Percentiles rank a stretch among this genome's conserved stretches.
phyloP scores from a whole-genome alignment of 2,329 filamentous ascomycete species.

The Coleophoma crateriformis region DNA sequence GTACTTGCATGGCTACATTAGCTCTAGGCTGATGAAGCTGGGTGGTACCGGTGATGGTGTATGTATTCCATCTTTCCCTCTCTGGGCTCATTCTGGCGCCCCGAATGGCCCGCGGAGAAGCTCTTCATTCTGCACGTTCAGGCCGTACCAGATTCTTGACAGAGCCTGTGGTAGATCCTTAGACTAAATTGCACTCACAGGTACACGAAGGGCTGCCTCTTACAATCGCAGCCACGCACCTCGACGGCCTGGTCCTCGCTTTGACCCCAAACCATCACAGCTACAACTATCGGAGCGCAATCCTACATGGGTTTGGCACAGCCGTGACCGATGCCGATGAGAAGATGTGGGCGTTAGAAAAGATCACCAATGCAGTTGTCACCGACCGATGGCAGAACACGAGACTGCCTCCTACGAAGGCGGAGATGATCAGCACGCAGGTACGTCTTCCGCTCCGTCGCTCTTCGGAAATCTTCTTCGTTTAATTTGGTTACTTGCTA shows the following conservation, averaged over 20 bases:
- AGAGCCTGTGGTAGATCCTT: no score
- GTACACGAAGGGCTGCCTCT: conserved; percentile 56
- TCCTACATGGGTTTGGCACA: conserved; percentile 69
- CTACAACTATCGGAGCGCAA: conserved; percentile 74
- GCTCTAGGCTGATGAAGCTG: conserved; percentile 68
- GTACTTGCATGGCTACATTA: conserved; percentile 83
- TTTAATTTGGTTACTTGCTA: no score
- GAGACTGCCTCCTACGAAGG: conserved; percentile 63
- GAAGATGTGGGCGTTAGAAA: conserved; percentile 71
- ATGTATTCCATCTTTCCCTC: background rate
- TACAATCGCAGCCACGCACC: conserved; percentile 64
- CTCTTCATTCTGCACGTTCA: no score
- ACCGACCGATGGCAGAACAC: conserved; percentile 63
- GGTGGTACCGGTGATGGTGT: conserved; percentile 23
- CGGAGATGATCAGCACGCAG: conserved; percentile 67
- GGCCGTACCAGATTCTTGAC: no score
- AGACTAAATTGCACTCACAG: background rate
- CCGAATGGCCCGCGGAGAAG: no score
- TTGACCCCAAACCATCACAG: conserved; percentile 76
- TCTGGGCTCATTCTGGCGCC: no score
- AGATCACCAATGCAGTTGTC: conserved; percentile 72
- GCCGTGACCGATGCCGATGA: conserved; percentile 64
- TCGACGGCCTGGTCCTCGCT: conserved; percentile 76
- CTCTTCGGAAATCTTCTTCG: no score
- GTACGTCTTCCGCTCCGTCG: no score